Conservation (phyloP, 2,329 filamentous ascomycete species). For the Tricladium varicosporioides region DNA sequence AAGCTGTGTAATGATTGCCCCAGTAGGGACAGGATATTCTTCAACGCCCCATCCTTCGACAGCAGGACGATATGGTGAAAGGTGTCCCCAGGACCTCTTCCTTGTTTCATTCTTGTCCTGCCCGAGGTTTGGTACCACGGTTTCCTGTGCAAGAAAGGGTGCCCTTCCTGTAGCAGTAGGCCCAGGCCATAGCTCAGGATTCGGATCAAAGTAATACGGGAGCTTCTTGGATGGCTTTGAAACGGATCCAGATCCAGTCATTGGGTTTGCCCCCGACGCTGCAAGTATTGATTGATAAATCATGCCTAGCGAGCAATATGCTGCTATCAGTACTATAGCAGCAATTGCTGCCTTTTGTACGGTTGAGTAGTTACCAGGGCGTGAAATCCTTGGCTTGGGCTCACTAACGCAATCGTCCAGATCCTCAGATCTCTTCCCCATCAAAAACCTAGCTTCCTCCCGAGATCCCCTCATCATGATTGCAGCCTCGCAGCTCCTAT, state of each 20-base stretch:
- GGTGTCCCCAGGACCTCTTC: constrained; percentile 67
- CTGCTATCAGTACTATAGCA: constrained; percentile 1
- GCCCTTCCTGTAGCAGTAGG: constrained; percentile 68
- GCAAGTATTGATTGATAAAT: background rate
- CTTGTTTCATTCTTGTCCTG: constrained; percentile 61
- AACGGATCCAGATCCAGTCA: background rate
- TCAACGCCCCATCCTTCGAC: constrained; percentile 68
- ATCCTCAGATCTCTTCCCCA: constrained; percentile 1
- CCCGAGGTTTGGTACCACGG: constrained; percentile 64
- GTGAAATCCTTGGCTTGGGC: background rate
- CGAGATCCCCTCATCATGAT: background rate
- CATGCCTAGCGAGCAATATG: constrained; percentile 22
- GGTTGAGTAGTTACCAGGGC: background rate
- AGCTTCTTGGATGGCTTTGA: constrained; percentile 36
- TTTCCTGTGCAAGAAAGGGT: constrained; percentile 73
- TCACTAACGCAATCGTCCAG: background rate
- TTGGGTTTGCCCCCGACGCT: background rate
- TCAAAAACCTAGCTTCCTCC: constrained; percentile 5
- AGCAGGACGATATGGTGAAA: constrained; percentile 69
- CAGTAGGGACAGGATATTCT: constrained; percentile 66
- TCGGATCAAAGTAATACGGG: constrained; percentile 63
- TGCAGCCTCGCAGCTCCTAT: no score
- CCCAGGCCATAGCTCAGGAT: constrained; percentile 58
- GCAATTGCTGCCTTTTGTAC: constrained; percentile 5
- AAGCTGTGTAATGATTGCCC: constrained; percentile 67